Evolutionary conservation across 768 basidiomycete genomes (phyloP).

Genomic region (Imleria badia): DNA sequence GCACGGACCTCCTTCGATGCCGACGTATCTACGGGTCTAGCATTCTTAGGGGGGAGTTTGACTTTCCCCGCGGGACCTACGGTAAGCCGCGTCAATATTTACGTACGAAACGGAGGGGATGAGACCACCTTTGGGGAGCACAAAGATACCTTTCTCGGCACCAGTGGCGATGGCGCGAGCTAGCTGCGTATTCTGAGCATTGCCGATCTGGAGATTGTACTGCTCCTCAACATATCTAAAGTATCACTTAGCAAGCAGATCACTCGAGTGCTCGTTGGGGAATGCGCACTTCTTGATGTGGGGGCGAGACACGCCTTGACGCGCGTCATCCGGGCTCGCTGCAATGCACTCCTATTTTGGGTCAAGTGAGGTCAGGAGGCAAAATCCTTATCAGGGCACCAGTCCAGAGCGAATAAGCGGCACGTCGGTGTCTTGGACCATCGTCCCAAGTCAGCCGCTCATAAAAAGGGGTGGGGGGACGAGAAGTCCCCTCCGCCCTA

Average conservation of each 20-base stretch:
- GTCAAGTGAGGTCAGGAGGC: conserved; percentile 20
- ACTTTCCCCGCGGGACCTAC: conserved; percentile 52
- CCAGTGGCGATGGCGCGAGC: conserved; percentile 80
- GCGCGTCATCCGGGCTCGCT: conserved; percentile 70
- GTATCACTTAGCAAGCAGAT: conserved; percentile 18
- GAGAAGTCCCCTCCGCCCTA: conserved; percentile 39
- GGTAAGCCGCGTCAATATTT: conserved; percentile 2
- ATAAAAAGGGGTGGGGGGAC: conserved; percentile 7
- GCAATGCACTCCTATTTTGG: conserved; percentile 76
- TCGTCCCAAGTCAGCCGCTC: conserved; percentile 14
- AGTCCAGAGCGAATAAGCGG: conserved; percentile 5
- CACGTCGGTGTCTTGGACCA: not conserved
- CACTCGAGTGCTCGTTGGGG: conserved; percentile 5
- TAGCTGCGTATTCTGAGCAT: conserved; percentile 77
- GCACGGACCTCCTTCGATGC: conserved; percentile 60
- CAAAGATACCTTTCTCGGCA: conserved; percentile 78
- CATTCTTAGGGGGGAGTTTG: conserved; percentile 67
- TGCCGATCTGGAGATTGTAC: conserved; percentile 79
- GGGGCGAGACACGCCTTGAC: conserved; percentile 83
- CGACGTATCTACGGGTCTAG: conserved; percentile 44
- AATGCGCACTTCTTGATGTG: conserved; percentile 86
- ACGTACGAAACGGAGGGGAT: not conserved
- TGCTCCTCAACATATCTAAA: conserved; percentile 77
- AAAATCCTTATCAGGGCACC: conserved; percentile 8
- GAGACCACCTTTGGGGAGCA: conserved; percentile 78